Percentiles rank a stretch among this genome's conserved stretches.
These are phyloP conservation scores for Apiospora sp. DNA, from an alignment of 2,329 filamentous ascomycete species.

Conservation along the genomic window DNA sequence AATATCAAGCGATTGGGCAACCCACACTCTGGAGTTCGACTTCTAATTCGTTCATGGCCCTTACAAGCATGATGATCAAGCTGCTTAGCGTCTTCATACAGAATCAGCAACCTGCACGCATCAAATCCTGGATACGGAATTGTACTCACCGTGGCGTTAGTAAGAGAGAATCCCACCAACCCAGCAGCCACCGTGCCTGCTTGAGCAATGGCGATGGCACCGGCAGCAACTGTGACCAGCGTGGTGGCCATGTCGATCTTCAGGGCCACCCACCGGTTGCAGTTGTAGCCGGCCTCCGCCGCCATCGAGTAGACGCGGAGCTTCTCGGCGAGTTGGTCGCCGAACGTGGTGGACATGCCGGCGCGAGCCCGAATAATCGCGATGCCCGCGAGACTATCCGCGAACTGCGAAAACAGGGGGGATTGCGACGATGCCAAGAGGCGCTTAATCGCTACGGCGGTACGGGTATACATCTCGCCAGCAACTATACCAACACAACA, in stretches of 20 bases:
- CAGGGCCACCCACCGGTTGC: conserved; percentile 65
- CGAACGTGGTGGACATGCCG: conserved; percentile 57
- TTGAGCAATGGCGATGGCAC: conserved; percentile 59
- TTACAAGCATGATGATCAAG: conserved; percentile 60
- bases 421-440: conserved; percentile 53
- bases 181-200: conserved; percentile 57
- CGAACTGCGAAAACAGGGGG: conserved; percentile 65
- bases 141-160: conserved; percentile 57
- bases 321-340: conserved; percentile 57
- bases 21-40: conserved; percentile 63
- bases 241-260: conserved; percentile 63
- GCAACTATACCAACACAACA: conserved; percentile 48
- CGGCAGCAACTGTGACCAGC: conserved; percentile 58
- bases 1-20: conserved; percentile 24
- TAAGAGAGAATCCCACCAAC: conserved; percentile 63
- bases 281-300: conserved; percentile 60
- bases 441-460: conserved; percentile 51
- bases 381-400: conserved; percentile 59
- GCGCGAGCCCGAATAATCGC: conserved; percentile 59
- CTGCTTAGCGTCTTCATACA: conserved; percentile 51
- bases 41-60: conserved; percentile 63
- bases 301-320: conserved; percentile 56
- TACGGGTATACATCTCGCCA: conserved; percentile 55
- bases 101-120: conserved; percentile 17
- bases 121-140: conserved; percentile 25